Percentiles rank a stretch among this genome's conserved stretches.
phyloP scores from a whole-genome alignment of 2,329 filamentous ascomycete genomes.

The Alternaria longipes region DNA sequence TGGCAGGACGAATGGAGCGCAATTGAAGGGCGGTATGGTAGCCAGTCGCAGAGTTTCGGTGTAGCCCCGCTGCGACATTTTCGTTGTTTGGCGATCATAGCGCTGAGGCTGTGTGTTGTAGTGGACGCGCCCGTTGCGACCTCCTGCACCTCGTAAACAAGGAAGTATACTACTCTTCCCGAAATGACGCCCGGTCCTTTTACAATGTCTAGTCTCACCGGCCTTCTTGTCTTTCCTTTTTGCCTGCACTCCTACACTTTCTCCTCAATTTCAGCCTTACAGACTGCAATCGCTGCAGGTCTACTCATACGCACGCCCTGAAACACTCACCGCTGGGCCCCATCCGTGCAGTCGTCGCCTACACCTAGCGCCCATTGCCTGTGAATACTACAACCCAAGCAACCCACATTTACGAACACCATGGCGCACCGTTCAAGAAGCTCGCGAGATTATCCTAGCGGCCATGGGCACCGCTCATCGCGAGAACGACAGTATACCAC shows the following conservation, averaged over 20 bases:
- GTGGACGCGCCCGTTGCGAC: slow-evolving; percentile 1
- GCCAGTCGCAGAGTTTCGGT: slow-evolving; percentile 14
- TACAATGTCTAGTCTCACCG: slow-evolving; percentile 10
- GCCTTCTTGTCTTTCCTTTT: slow-evolving; percentile 13
- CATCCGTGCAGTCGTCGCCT: slow-evolving; percentile 13
- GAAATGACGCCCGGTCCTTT: slow-evolving; percentile 30
- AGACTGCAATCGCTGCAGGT: slow-evolving; percentile 18
- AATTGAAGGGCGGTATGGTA: slow-evolving; percentile 1
- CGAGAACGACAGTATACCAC: slow-evolving; percentile 33
- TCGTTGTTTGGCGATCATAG: slow-evolving; percentile 18
- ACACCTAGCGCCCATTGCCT: slow-evolving; percentile 12
- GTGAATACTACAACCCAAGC: not conserved
- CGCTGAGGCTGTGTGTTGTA: slow-evolving; percentile 14
- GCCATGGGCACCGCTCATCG: slow-evolving; percentile 20
- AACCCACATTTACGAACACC: slow-evolving; percentile 5
- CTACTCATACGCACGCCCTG: slow-evolving; percentile 22
- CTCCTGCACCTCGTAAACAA: slow-evolving; percentile 31
- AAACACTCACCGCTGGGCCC: slow-evolving; percentile 19
- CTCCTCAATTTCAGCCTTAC: slow-evolving; percentile 8
- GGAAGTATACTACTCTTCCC: slow-evolving; percentile 23
- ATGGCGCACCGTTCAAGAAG: slow-evolving; percentile 32
- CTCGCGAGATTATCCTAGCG: slow-evolving; percentile 26
- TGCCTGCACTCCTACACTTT: slow-evolving; percentile 3
- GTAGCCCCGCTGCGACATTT: slow-evolving; percentile 13
- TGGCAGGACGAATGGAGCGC: not conserved